Evolutionary conservation across 805 yeast genomes (phyloP).

Genomic region (Teunomyces pallodes): DNA sequence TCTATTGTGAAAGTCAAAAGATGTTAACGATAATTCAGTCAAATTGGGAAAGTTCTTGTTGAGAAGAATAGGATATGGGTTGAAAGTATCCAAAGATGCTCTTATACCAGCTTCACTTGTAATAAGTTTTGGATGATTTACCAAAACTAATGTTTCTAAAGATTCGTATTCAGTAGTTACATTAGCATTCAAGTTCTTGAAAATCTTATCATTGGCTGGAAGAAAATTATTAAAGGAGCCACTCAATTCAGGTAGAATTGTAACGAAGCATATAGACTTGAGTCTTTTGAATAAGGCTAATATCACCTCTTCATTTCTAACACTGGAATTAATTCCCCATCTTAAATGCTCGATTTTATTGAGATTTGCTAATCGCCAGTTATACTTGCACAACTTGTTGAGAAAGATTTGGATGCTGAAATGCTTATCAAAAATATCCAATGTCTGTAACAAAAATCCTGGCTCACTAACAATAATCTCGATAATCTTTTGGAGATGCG

Average conservation of each 20-base stretch:
- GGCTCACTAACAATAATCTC: slow-evolving; percentile 25
- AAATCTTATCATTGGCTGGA: slow-evolving; percentile 15
- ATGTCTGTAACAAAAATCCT: slow-evolving; percentile 15
- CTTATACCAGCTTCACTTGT: slow-evolving; percentile 8
- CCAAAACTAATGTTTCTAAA: slow-evolving; percentile 19
- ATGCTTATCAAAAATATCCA: slow-evolving; percentile 29
- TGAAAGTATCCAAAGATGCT: slow-evolving; percentile 15
- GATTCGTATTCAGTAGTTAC: slow-evolving; percentile 2
- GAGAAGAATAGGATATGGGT: slow-evolving; percentile 26
- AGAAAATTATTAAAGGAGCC: slow-evolving; percentile 16
- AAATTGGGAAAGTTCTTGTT: slow-evolving; percentile 20
- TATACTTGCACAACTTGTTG: slow-evolving; percentile 20
- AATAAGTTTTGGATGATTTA: slow-evolving; percentile 27
- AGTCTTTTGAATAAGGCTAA: slow-evolving; percentile 24
- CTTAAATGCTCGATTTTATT: slow-evolving; percentile 18
- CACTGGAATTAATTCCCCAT: slow-evolving; percentile 26
- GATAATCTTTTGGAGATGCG: slow-evolving; percentile 26
- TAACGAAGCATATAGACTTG: slow-evolving; percentile 21
- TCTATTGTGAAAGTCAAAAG: slow-evolving; percentile 28
- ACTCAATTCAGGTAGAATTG: slow-evolving; percentile 16
- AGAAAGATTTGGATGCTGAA: slow-evolving; percentile 26
- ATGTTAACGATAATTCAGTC: slow-evolving; percentile 24
- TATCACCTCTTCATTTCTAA: slow-evolving; percentile 16
- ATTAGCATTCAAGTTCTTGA: slow-evolving; percentile 6
- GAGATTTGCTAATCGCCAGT: slow-evolving; percentile 26